Base-by-base conservation (phyloP, 129 eudicot genomes). In the Glebionis coronaria region DNA sequence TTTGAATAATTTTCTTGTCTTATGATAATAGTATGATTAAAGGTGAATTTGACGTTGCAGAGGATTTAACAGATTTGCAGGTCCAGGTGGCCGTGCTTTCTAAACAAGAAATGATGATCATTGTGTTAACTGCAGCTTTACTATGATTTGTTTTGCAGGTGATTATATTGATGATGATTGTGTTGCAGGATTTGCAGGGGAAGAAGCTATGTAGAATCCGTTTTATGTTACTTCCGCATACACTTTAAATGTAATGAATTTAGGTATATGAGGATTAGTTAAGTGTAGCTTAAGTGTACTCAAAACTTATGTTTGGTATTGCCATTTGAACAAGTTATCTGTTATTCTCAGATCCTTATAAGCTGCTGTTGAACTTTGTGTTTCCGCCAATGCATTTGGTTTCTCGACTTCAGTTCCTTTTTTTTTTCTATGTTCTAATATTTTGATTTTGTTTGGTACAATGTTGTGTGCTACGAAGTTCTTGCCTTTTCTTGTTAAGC, bases 81-180 rank as follows among this genome's bases (percentile, higher is more conserved):
- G 88, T 77, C 73, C 83, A 81, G 90, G 85, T 79, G 72, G 44
- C 69, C 87, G 86, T 84, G 88, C 82, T 79, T 9, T 79, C 72
- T 64, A 55, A 69, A 56, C 62, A 81, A 80, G 74, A n/a, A 73
- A 46, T 29, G 49, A 29, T 59, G 25, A 5, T 40, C 15, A 15
- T 72, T 73, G 45, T 63, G 23, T 75, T 79, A 74, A 73, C 57
- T 1, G 56, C 63, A n/a, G 73, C 61, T 65, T 83, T 78, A 31
- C 81, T 72, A 46, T 84, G 80, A 67, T 73, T 51, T 73, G 74
- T 71, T 81, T 78, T 80, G 84, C 95, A 88, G 95, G 95, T 79
- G 53, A 20, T 69, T 76, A 11, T 55, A 49, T 57, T 58, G 65
- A 65, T 53, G 65, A 65, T 74, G 78, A 46, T 78, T 68, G 31